phyloP scores from a whole-genome alignment of 2,329 filamentous ascomycete species.

The Cercospora nicotianae region DNA sequence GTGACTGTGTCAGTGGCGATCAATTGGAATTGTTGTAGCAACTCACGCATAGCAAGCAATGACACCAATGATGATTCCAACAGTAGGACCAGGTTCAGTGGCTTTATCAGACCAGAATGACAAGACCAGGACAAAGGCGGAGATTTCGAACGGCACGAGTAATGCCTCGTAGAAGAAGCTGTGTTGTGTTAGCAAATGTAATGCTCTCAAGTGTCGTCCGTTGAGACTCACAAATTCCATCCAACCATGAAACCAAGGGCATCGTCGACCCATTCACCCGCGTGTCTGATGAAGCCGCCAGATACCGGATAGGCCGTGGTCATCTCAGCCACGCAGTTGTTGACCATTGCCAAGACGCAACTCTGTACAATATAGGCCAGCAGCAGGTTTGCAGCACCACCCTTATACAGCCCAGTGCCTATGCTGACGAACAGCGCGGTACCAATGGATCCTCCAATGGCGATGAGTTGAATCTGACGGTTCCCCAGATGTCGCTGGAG shows the following conservation, averaged over 20 bases:
- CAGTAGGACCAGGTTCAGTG: slow-evolving; percentile 41
- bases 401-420: slow-evolving; percentile 55
- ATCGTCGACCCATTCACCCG: slow-evolving; percentile 65
- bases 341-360: slow-evolving; percentile 59
- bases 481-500: slow-evolving; percentile 38
- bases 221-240: slow-evolving; percentile 27
- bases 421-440: slow-evolving; percentile 49
- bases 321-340: slow-evolving; percentile 68
- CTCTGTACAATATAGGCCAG: slow-evolving; percentile 60
- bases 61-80: slow-evolving; percentile 41
- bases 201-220: not conserved
- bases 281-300: slow-evolving; percentile 64
- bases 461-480: slow-evolving; percentile 41
- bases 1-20: slow-evolving; percentile 22
- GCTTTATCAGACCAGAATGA: slow-evolving; percentile 40
- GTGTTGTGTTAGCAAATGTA: not conserved
- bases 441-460: slow-evolving; percentile 40
- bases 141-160: slow-evolving; percentile 55
- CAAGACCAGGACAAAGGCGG: slow-evolving; percentile 45
- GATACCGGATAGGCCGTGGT: slow-evolving; percentile 61
- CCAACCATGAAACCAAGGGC: slow-evolving; percentile 57
- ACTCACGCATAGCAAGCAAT: slow-evolving; percentile 47
- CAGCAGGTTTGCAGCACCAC: slow-evolving; percentile 56
- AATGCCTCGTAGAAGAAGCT: slow-evolving; percentile 49
- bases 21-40: not conserved